phyloP scores from a whole-genome alignment of 1,284 basidiomycete genomes.

The Cutaneotrichosporon sp. region DNA sequence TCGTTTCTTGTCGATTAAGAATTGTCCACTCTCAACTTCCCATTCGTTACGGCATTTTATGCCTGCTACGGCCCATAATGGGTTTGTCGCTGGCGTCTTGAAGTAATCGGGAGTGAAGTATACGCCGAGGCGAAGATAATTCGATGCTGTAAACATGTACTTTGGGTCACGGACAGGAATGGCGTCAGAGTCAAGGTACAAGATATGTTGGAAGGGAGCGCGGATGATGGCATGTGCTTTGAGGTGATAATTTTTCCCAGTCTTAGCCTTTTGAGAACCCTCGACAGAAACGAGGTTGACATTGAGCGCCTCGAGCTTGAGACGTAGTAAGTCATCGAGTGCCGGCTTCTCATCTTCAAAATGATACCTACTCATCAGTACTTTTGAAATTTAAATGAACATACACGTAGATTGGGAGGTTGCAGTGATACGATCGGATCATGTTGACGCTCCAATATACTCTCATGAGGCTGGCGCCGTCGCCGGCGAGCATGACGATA shows the following conservation, averaged over 20 bases:
- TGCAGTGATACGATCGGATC: conserved; percentile 46
- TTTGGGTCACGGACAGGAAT: conserved; percentile 53
- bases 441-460: conserved; percentile 53
- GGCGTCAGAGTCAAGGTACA: conserved; percentile 56
- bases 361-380: conserved; percentile 44
- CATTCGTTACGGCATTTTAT: conserved; percentile 58
- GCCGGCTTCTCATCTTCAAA: conserved; percentile 54
- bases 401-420: conserved; percentile 53
- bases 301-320: conserved; percentile 45
- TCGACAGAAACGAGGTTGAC: conserved; percentile 51
- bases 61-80: conserved; percentile 56
- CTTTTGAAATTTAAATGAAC: conserved; percentile 8
- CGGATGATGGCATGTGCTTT: conserved; percentile 56
- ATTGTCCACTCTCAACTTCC: conserved; percentile 57
- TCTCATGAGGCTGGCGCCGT: conserved; percentile 55
- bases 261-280: conserved; percentile 46
- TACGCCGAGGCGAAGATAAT: conserved; percentile 50
- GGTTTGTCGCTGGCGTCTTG: conserved; percentile 53
- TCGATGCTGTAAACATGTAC: conserved; percentile 54
- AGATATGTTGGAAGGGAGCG: conserved; percentile 54
- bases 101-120: conserved; percentile 51
- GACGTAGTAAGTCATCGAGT: conserved; percentile 41
- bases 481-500: conserved; percentile 57
- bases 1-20: conserved; percentile 55
- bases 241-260: conserved; percentile 55